Base-by-base conservation (phyloP, 768 basidiomycete genomes). In the Boletus eberwhitei region DNA sequence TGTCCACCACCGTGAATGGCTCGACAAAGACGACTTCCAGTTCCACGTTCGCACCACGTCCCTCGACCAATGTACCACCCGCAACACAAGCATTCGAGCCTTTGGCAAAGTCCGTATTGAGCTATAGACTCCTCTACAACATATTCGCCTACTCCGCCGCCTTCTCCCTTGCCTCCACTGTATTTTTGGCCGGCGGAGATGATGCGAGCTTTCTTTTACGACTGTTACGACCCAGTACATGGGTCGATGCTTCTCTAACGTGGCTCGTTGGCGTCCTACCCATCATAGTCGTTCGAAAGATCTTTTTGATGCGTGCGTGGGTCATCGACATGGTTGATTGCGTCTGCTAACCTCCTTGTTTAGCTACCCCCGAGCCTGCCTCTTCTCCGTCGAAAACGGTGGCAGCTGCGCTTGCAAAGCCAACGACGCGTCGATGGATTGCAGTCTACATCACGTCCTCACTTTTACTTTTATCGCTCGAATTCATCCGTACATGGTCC, bases 81-180 rank as follows among this genome's bases (percentile, higher is more conserved):
- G 68, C 87, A 2, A 71, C 77, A 6, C 78, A 83, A 59, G 70
- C 75, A 1, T 90, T 84, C 64, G 85, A 88, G 58, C 87, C 87
- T 9, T 77, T 83, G 42, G 79, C 84, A 2, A 88, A 85, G 63
- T 69, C 77, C 3, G 75, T 85, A 6, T 76, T 90, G 43, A 79
- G 75, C 48, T 81, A 83, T 61, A 81, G 87, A 38, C 79, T 88
- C 8, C 71, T 79, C 22, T 74, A 77, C 58, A 73, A 73, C 54
- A 76, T 86, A 32, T 80, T 90, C 54, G 65, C 77, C 9, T 75
- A 74, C 34, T 81, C 85, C 34, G 73, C 73, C 0, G 61, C 76
- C 5, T 74, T 77, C 53, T 79, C 78, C 7, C 84, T 82, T 71
- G 62, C 64, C 6, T 71, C 75, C 2, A 68, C 71, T 16, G 65